Conservation (phyloP, 164 flowering plant genomes). For the Hamamelis virginiana region DNA sequence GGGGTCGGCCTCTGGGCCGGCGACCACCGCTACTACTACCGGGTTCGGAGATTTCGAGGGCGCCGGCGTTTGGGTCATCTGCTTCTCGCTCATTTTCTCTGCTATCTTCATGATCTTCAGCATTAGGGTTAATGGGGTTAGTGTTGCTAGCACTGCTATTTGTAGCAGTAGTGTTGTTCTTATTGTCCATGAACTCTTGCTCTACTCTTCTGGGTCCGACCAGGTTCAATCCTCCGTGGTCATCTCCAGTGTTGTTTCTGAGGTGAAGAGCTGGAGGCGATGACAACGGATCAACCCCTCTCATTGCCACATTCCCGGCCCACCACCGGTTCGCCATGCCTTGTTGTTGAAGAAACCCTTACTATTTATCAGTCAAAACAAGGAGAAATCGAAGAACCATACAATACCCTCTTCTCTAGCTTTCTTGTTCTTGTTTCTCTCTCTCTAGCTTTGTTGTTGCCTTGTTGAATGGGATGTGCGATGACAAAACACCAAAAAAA, state of each 20-base stretch:
- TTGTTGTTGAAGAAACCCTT: constrained; percentile 5
- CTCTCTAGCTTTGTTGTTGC: background rate
- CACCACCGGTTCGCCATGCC: constrained; percentile 82
- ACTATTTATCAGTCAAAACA: background rate
- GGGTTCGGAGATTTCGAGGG: constrained; percentile 33
- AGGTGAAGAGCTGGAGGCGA: constrained; percentile 49
- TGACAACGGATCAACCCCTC: constrained; percentile 40
- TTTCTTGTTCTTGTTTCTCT: background rate
- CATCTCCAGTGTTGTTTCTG: constrained; percentile 40
- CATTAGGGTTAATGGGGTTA: constrained; percentile 17
- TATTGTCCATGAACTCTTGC: constrained; percentile 41
- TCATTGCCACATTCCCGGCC: constrained; percentile 70
- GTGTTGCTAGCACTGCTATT: constrained; percentile 31
- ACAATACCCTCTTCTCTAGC: background rate
- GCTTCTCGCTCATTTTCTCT: constrained; percentile 28
- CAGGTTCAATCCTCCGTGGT: constrained; percentile 25
- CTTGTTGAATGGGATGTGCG: background rate
- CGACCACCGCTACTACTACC: constrained; percentile 33
- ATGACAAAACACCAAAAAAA: constrained; percentile 5
- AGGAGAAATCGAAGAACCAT: background rate
- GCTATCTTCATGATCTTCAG: constrained; percentile 33
- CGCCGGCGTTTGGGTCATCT: constrained; percentile 34
- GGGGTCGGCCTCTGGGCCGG: constrained; percentile 77
- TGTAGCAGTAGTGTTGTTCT: background rate
- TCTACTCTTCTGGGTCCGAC: constrained; percentile 35